Conservation (phyloP, 2,329 filamentous ascomycete species). For the Cladophialophora exuberans region DNA sequence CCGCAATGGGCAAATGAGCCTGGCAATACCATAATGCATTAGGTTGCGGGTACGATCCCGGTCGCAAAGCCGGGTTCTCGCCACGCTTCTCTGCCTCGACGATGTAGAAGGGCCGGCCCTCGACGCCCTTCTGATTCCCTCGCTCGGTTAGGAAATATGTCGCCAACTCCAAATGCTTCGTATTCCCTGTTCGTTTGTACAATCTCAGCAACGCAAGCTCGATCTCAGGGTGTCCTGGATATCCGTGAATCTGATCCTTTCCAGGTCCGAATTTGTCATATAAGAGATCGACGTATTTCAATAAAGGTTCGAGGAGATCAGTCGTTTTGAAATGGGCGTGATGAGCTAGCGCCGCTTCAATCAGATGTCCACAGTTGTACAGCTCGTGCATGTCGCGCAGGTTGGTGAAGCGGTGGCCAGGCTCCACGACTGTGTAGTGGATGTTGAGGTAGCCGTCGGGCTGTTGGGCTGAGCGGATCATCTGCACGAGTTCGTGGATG, state of each 20-base stretch:
- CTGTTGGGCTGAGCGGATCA: slow-evolving; percentile 61
- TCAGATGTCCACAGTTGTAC: slow-evolving; percentile 65
- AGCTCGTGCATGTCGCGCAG: slow-evolving; percentile 65
- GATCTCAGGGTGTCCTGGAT: slow-evolving; percentile 64
- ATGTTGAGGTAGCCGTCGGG: slow-evolving; percentile 66
- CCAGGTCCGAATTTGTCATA: slow-evolving; percentile 56
- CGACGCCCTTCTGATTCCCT: slow-evolving; percentile 55
- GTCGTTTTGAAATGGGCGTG: slow-evolving; percentile 56
- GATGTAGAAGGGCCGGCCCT: slow-evolving; percentile 59
- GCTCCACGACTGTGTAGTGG: slow-evolving; percentile 64
- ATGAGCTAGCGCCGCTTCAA: slow-evolving; percentile 64
- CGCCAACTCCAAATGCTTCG: slow-evolving; percentile 52
- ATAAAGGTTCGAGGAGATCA: slow-evolving; percentile 55
- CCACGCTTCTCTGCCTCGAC: slow-evolving; percentile 56
- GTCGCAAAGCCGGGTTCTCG: slow-evolving; percentile 52
- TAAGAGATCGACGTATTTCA: slow-evolving; percentile 60
- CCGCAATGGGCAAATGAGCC: slow-evolving; percentile 58
- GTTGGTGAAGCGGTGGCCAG: slow-evolving; percentile 60
- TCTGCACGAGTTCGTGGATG: slow-evolving; percentile 60
- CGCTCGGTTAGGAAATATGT: slow-evolving; percentile 62
- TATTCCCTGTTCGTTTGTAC: slow-evolving; percentile 44
- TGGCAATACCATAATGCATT: slow-evolving; percentile 56
- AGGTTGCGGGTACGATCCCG: slow-evolving; percentile 44
- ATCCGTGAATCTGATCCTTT: slow-evolving; percentile 57
- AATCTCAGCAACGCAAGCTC: slow-evolving; percentile 55